A percentile compares a stretch with the other conserved stretches of the same genome.
These are phyloP conservation scores for Ascochyta rabiei DNA, from an alignment of 2,329 filamentous ascomycete genomes.

Conservation along the genomic window DNA sequence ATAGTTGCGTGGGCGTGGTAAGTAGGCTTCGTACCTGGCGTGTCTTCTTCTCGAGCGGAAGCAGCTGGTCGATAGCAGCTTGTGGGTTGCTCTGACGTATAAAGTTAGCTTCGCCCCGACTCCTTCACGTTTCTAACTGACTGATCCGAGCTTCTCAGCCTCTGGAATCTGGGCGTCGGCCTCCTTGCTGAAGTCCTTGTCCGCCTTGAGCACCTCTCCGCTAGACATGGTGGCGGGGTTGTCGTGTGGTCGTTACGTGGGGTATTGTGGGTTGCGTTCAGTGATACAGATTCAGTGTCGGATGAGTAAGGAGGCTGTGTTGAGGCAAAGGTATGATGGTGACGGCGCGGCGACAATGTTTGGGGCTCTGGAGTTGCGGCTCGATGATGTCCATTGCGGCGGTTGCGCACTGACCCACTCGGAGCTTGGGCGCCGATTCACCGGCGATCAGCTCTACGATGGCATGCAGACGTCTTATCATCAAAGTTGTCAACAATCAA, in stretches of 20 bases:
- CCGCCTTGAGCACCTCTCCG: constrained; percentile 79
- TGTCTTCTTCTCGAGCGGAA: constrained; percentile 91
- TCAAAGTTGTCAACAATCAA: too few relatives aligned
- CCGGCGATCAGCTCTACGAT: constrained; percentile 3
- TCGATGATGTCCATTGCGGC: constrained; percentile 17
- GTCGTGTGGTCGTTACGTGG: constrained; percentile 13
- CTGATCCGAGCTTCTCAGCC: constrained; percentile 87
- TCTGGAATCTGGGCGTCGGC: constrained; percentile 90
- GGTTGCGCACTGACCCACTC: constrained; percentile 4
- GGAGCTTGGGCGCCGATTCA: constrained; percentile 12
- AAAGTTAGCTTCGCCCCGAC: constrained; percentile 25
- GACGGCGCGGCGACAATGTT: constrained; percentile 16
- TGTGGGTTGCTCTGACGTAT: constrained; percentile 71
- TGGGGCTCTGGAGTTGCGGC: constrained; percentile 16
- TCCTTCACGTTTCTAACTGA: constrained; percentile 47
- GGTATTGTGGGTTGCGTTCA: neutral
- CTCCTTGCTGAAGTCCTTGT: constrained; percentile 99
- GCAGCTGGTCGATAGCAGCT: constrained; percentile 90
- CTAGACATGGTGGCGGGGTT: constrained; percentile 71
- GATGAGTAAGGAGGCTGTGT: neutral
- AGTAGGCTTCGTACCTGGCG: constrained; percentile 71
- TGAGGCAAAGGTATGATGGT: constrained; percentile 1
- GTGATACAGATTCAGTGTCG: neutral
- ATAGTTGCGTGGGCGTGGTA: constrained; percentile 12
- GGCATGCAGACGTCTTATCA: neutral